Evolutionary conservation across 2,329 filamentous ascomycete species (phyloP).

Genomic region (Drechslerella coelobrocha): DNA sequence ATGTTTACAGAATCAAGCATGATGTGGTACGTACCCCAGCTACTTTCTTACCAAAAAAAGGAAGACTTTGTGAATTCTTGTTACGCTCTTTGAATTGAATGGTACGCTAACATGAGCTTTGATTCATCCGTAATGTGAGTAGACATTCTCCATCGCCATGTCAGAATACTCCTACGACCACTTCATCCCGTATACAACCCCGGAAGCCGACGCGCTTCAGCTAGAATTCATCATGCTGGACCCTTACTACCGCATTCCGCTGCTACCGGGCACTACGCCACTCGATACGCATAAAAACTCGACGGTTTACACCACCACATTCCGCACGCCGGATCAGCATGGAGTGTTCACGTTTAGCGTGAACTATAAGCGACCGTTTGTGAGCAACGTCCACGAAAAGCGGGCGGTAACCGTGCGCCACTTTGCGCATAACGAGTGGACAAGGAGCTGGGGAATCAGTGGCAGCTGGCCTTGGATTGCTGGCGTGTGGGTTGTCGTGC

Average conservation of each 20-base stretch:
- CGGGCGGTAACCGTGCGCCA: slow-evolving; percentile 91
- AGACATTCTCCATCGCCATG: slow-evolving; percentile 86
- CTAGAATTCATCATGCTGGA: slow-evolving; percentile 99
- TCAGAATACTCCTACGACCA: slow-evolving; percentile 81
- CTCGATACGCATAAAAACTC: slow-evolving; percentile 61
- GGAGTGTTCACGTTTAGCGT: slow-evolving; percentile 98
- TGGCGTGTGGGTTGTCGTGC: slow-evolving; percentile 82
- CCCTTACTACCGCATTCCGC: slow-evolving; percentile 87
- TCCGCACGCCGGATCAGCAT: slow-evolving; percentile 92
- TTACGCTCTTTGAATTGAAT: too few species aligned
- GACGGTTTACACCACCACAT: slow-evolving; percentile 75
- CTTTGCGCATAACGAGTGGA: slow-evolving; percentile 97
- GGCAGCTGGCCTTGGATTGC: slow-evolving; percentile 94
- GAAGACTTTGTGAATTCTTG: too few species aligned
- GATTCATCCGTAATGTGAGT: neutral
- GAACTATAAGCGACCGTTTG: slow-evolving; percentile 95
- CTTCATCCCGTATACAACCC: slow-evolving; percentile 75
- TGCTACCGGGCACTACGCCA: slow-evolving; percentile 67
- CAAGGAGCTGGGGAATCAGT: slow-evolving; percentile 84
- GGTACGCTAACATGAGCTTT: neutral
- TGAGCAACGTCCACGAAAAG: slow-evolving; percentile 91
- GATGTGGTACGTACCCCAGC: slow-evolving; percentile 75
- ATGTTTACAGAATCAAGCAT: slow-evolving; percentile 94
- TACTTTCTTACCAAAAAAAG: too few species aligned
- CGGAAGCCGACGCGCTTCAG: slow-evolving; percentile 76